Percentiles rank a stretch among this genome's conserved stretches.
These are phyloP conservation scores for Petunia hybrid DNA, from an alignment of 305 asterid species.

Conservation along the genomic window DNA sequence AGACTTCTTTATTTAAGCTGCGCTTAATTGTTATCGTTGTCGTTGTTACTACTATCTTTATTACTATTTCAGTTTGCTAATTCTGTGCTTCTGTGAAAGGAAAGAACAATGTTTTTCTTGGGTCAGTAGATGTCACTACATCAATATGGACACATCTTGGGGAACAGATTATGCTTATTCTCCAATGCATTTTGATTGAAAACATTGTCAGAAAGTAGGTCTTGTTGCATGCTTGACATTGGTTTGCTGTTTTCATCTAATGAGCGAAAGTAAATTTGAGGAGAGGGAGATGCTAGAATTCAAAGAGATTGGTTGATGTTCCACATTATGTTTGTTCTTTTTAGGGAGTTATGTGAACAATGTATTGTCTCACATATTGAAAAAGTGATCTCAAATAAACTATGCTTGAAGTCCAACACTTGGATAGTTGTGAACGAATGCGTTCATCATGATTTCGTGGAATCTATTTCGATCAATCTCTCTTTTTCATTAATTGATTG, in stretches of 20 bases:
- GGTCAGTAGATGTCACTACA: conserved; percentile 16
- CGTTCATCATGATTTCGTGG: neutral
- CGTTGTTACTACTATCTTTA: neutral
- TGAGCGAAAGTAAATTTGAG: conserved; percentile 1
- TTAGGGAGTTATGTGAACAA: conserved; percentile 12
- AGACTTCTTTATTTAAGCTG: conserved; percentile 25
- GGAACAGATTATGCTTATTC: neutral
- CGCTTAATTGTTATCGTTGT: neutral
- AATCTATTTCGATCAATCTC: conserved; percentile 13
- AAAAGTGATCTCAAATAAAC: neutral
- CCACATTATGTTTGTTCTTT: neutral
- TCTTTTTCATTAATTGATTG: conserved; percentile 7
- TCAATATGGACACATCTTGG: neutral
- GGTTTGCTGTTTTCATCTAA: neutral
- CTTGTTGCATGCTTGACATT: neutral
- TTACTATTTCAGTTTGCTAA: conserved; percentile 23
- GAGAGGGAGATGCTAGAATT: neutral
- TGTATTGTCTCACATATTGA: conserved; percentile 6
- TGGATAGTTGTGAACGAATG: conserved; percentile 12
- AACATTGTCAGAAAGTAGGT: neutral
- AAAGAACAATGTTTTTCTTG: conserved; percentile 2
- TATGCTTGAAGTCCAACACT: conserved; percentile 19
- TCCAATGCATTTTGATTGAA: conserved; percentile 19
- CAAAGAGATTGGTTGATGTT: neutral
- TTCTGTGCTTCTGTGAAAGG: conserved; percentile 9